Evolutionary conservation across 2,329 filamentous ascomycete genomes (phyloP).

Genomic region (Verticillium klebahnii): DNA sequence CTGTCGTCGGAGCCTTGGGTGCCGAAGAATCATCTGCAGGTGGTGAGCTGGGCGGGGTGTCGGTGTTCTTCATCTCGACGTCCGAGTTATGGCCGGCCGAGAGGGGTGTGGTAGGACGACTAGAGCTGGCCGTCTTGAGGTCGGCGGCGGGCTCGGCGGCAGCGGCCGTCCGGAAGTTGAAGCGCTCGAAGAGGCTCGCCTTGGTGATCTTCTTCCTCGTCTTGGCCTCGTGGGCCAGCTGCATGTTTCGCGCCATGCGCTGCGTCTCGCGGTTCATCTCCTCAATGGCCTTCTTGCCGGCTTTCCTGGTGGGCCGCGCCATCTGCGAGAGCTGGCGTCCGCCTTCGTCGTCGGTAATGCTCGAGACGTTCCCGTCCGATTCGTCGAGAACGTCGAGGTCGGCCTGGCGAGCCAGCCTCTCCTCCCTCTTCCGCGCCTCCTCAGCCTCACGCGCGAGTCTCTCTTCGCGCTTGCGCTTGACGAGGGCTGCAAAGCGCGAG

Average conservation of each 20-base stretch:
- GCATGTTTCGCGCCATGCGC: constrained; percentile 82
- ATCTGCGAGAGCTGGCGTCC: constrained; percentile 65
- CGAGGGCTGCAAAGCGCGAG: constrained; percentile 64
- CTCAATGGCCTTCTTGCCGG: constrained; percentile 89
- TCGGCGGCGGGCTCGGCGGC: constrained; percentile 21
- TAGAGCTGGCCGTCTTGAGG: constrained; percentile 48
- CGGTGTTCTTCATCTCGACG: constrained; percentile 47
- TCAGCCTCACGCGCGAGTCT: constrained; percentile 62
- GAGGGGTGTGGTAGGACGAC: constrained; percentile 42
- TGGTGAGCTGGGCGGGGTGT: constrained; percentile 31
- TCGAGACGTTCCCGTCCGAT: constrained; percentile 48
- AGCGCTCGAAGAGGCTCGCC: constrained; percentile 74
- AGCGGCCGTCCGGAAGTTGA: constrained; percentile 61
- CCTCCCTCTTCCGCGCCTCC: constrained; percentile 43
- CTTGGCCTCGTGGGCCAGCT: constrained; percentile 82
- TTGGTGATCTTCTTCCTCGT: constrained; percentile 90
- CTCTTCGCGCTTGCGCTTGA: constrained; percentile 70
- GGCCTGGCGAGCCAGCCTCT: constrained; percentile 32
- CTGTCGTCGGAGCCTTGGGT: neutral
- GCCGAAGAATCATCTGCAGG: constrained; percentile 1
- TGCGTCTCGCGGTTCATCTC: constrained; percentile 96
- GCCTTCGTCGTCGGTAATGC: constrained; percentile 57
- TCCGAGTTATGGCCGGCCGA: constrained; percentile 40
- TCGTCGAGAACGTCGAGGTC: constrained; percentile 30
- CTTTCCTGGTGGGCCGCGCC: constrained; percentile 70